Evolutionary conservation across 1,284 basidiomycete species (phyloP), one percentile per base, ranked within the genome.

Genomic region (Phylloboletellus chloephorus): DNA sequence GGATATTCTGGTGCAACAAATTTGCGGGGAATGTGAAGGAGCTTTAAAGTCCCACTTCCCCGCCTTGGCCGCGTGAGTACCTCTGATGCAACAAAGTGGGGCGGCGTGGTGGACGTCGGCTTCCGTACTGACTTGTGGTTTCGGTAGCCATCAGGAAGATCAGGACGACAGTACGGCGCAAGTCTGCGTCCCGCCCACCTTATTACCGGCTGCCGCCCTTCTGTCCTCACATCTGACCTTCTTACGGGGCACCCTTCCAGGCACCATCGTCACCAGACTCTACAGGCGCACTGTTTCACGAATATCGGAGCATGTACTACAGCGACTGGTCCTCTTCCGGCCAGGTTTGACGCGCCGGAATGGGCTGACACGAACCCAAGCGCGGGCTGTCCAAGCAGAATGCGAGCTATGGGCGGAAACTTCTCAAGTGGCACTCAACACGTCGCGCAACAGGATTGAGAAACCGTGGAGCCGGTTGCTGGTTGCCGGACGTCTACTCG

Each of bases 1-100:
- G 57, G 85, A 88, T 41, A 85, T 95, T 74, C 75, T 91, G 22
- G 76, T 90, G 11, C 79, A 83, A 44, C 86, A 88, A 54, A 71
- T 91, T 13, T 83, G 77, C 37, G 73, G 74, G 2, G 91, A 95
- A 58, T 79, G 93, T 24, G 84, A 93, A 61, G 63, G 64, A 11
- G 75, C 77, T 25, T 67, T 94, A 22, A 88, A 82, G 55, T 62
- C 72, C 2, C 88, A 95, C 63, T 72, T 88, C 37, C 65, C 67
- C 8, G 63, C 72, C 54, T 61, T 65, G 37, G 58, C 60, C 30
- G 64, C 56, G 67, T 72, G 44, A 49, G 67, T 63, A 19, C 16
- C n/a, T 32, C 16, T 13, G 28, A 20, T 11, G 3, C 28, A 16
- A 20, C 23, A n/a, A 30, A 26, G 22, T 2, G 3, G 29, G 1